Percentiles rank a stretch among this genome's conserved stretches.
Conservation (phyloP, 2,329 filamentous ascomycete species). For the Fusarium sp. region DNA sequence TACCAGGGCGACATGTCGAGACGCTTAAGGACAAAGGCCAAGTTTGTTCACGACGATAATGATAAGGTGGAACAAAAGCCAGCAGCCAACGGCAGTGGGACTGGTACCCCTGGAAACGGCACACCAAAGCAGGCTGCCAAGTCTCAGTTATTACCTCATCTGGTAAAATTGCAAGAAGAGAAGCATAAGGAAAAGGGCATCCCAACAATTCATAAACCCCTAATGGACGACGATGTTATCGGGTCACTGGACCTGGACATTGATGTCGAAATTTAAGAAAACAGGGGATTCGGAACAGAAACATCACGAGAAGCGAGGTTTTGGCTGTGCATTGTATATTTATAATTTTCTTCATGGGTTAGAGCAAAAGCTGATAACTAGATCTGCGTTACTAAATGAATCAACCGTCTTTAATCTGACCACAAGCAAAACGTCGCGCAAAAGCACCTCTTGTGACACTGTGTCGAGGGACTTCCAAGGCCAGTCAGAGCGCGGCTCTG, state of each 20-base stretch:
- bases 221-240: constrained; percentile 94
- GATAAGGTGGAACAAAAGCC: constrained; percentile 60
- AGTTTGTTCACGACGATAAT: constrained; percentile 74
- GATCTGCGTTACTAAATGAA: constrained; percentile 18
- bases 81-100: constrained; percentile 62
- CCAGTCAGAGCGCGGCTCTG: background rate
- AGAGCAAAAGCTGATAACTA: constrained; percentile 16
- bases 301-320: constrained; percentile 20
- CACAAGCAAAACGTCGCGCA: background rate
- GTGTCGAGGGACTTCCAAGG: background rate
- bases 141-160: constrained; percentile 60
- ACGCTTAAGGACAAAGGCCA: constrained; percentile 74
- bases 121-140: constrained; percentile 63
- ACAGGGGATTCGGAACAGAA: background rate
- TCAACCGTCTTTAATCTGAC: constrained; percentile 3
- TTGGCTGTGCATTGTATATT: background rate
- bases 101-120: constrained; percentile 64
- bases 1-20: constrained; percentile 69
- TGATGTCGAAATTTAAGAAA: constrained; percentile 81
- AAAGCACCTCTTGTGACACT: background rate
- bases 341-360: constrained; percentile 8
- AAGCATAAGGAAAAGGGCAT: constrained; percentile 68
- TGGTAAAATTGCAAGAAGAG: constrained; percentile 66
- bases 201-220: constrained; percentile 78
- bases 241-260: constrained; percentile 89